phyloP scores from a whole-genome alignment of 306 rosid genomes.

The Lathyrus sativus region DNA sequence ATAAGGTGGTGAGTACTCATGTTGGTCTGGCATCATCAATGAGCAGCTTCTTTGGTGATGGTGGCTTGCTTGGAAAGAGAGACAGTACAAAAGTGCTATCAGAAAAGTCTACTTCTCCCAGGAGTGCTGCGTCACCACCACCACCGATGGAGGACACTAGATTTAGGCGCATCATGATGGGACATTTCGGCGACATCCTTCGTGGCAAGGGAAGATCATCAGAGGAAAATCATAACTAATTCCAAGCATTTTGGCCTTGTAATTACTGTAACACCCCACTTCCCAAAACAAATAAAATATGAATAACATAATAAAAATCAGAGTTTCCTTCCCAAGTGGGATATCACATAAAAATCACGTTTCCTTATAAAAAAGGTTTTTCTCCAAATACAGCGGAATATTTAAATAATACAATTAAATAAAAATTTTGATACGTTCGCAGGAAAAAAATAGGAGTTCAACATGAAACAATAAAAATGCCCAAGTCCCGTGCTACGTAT shows the following conservation, averaged over 20 bases:
- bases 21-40: constrained; percentile 70
- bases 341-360: no score
- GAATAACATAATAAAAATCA: no score
- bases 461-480: no score
- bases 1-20: constrained; percentile 69
- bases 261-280: no score
- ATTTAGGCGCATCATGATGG: constrained; percentile 85
- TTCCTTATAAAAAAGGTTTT: no score
- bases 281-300: no score
- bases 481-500: no score
- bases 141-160: constrained; percentile 71
- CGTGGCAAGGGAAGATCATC: constrained; percentile 66
- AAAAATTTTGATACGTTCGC: no score
- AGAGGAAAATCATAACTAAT: constrained; percentile 61
- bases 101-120: constrained; percentile 52
- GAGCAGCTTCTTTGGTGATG: constrained; percentile 82
- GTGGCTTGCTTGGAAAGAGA: constrained; percentile 75
- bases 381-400: no score
- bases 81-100: constrained; percentile 48
- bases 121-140: constrained; percentile 16
- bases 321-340: no score
- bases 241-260: constrained; percentile 25
- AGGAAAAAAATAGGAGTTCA: no score
- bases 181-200: constrained; percentile 83
- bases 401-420: no score